These are phyloP conservation scores for Echium plantagineum DNA, from an alignment of 257 asterid genomes.

Conservation along the genomic window DNA sequence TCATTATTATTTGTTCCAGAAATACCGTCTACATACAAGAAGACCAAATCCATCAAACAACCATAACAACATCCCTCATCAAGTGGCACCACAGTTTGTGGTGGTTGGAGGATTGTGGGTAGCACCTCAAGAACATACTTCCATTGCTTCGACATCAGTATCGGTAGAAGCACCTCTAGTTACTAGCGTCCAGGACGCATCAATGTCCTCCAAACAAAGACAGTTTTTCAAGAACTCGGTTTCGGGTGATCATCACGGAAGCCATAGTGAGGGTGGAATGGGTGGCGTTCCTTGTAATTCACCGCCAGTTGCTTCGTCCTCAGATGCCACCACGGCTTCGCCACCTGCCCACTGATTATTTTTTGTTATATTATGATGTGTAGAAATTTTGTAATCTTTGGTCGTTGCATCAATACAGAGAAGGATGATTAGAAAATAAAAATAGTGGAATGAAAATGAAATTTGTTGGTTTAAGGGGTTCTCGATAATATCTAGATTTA, in stretches of 20 bases:
- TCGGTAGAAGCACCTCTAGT: conserved; percentile 38
- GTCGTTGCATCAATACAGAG: background rate
- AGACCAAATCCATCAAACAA: conserved; percentile 42
- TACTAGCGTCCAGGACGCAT: conserved; percentile 18
- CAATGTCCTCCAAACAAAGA: conserved; percentile 4
- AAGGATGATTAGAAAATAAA: background rate
- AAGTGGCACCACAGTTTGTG: conserved; percentile 46
- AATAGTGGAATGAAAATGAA: background rate
- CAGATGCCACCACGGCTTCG: conserved; percentile 17
- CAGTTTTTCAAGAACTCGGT: conserved; percentile 7
- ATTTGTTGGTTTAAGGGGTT: background rate
- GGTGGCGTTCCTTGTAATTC: conserved; percentile 10
- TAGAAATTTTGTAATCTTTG: conserved; percentile 16
- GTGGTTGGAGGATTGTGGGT: conserved; percentile 76
- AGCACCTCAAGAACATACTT: conserved; percentile 20
- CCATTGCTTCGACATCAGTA: conserved; percentile 38
- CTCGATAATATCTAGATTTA: too few relatives aligned
- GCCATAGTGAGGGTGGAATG: conserved; percentile 12
- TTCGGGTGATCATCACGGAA: conserved; percentile 7
- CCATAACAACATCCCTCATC: conserved; percentile 19
- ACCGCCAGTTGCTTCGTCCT: conserved; percentile 12
- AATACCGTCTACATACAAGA: conserved; percentile 56
- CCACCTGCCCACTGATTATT: conserved; percentile 12
- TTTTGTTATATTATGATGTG: conserved; percentile 2
- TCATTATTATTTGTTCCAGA: conserved; percentile 22